A percentile compares a stretch with the other conserved stretches of the same genome.
Evolutionary conservation across 2,329 filamentous ascomycete species (phyloP).

Genomic region (Chaetomium strumarium): DNA sequence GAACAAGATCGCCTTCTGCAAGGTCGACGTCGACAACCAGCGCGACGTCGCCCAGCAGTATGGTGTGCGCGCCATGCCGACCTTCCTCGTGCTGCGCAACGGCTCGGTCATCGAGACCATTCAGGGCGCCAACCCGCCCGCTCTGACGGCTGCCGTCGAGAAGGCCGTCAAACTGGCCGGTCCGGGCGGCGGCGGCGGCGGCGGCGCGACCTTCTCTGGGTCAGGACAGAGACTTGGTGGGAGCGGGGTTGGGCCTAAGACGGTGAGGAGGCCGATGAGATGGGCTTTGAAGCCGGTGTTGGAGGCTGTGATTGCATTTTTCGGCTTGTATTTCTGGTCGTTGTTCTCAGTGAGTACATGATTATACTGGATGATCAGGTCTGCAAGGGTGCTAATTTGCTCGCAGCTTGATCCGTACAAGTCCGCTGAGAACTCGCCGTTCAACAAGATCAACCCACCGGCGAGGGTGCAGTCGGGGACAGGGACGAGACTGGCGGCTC

Average conservation of each 20-base stretch:
- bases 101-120: conserved; percentile 69
- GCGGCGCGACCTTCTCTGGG: conserved; percentile 46
- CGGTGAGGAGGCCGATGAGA: conserved; percentile 4
- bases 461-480: conserved; percentile 13
- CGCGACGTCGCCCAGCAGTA: conserved; percentile 70
- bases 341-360: conserved; percentile 51
- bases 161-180: conserved; percentile 55
- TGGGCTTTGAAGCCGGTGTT: conserved; percentile 40
- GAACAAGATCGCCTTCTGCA: conserved; percentile 80
- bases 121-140: conserved; percentile 71
- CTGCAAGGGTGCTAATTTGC: not conserved
- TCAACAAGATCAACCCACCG: conserved; percentile 46
- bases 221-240: conserved; percentile 54
- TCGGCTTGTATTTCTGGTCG: conserved; percentile 56
- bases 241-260: conserved; percentile 19
- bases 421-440: conserved; percentile 53
- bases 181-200: conserved; percentile 36
- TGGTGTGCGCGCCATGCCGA: conserved; percentile 82
- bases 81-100: conserved; percentile 84
- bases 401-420: conserved; percentile 56
- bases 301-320: conserved; percentile 46
- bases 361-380: too few species aligned
- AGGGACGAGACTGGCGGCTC: conserved; percentile 28
- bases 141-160: conserved; percentile 69
- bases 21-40: conserved; percentile 85